Base-by-base conservation (phyloP, 306 rosid genomes). In the Gleditsia sinensis region DNA sequence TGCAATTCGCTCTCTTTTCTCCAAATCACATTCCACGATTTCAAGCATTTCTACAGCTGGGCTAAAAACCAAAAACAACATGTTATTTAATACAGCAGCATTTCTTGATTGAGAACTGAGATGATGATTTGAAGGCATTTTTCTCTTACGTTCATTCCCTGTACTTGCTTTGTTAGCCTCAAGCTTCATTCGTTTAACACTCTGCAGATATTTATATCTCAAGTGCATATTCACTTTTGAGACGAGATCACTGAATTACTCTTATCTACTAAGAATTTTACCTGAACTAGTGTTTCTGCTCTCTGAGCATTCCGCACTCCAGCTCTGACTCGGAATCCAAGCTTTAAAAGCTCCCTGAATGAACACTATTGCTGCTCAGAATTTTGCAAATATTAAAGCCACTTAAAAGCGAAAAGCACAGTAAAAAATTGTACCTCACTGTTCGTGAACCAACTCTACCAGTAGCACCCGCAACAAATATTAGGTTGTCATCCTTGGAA, bases 21-120 rank as follows among this genome's bases (percentile, higher is more conserved):
- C 97, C 77, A 91, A 82, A 85, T 94, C 96, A 84, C 98, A 94
- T 85, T 86, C 91, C 89, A 94, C 97, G 82, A 90, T 82, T 91
- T 91, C 94, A 88, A 94, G 96, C 97, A 78, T 91, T 85, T 94
- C 96, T 90, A 94, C 96, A 87, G 95, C 98, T 94, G 98, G 97
- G 91, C 98, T 94, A 94, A 88, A 91, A 79, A 83, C 90, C 92
- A 94, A 89, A 92, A 89, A 82, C 74, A 76, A 75, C 83, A 85
- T 76, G 91, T 94, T 91, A 89, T 78, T 81, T 78, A 75, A 87
- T 74, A 76, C 71, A 80, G 73, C 72, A 88, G 81, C 81, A 69
- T 60, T 50, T 32, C 53, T 53, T 71, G 50, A 45, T 57, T 37
- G 75, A 59, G 39, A 71, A 60, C n/a, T 59, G 64, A 77, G 14